These are phyloP conservation scores for Fusarium newnesense DNA, from an alignment of 2,329 filamentous ascomycete genomes.

Conservation along the genomic window DNA sequence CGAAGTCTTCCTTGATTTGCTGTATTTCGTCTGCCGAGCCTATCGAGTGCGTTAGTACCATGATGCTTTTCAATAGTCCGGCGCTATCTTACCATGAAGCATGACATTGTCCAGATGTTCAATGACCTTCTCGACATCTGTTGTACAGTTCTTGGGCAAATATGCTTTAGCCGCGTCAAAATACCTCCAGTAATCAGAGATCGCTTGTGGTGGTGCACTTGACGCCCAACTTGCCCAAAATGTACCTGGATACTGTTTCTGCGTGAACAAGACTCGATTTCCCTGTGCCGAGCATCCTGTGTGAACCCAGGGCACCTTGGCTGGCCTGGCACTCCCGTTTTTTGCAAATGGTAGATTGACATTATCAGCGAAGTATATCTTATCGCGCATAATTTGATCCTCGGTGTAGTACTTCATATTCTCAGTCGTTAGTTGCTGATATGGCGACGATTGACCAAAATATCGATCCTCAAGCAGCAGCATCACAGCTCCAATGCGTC, in stretches of 20 bases:
- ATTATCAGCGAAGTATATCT: background rate
- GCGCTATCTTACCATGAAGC: background rate
- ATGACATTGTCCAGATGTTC: background rate
- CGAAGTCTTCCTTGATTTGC: background rate
- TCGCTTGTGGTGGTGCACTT: background rate
- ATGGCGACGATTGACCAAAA: constrained; percentile 4
- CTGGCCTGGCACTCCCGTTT: background rate
- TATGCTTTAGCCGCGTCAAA: constrained; percentile 5
- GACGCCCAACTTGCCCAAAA: constrained; percentile 5
- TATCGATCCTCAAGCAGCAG: constrained; percentile 1
- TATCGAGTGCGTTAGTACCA: background rate
- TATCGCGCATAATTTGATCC: constrained; percentile 2
- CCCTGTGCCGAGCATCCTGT: constrained; percentile 3
- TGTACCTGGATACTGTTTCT: background rate
- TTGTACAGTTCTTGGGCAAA: constrained; percentile 4
- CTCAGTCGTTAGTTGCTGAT: background rate
- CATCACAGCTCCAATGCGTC: background rate
- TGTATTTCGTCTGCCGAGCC: background rate
- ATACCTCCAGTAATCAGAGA: constrained; percentile 1
- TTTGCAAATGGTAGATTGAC: background rate
- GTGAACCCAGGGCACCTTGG: constrained; percentile 1
- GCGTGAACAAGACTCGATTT: background rate
- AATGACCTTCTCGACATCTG: background rate
- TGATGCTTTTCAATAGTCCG: fast-evolving
- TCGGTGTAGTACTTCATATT: constrained; percentile 3